Evolutionary conservation across 192 early-diverging fungal species (phyloP).

Genomic region (Jimgerdemannia lactiflua): DNA sequence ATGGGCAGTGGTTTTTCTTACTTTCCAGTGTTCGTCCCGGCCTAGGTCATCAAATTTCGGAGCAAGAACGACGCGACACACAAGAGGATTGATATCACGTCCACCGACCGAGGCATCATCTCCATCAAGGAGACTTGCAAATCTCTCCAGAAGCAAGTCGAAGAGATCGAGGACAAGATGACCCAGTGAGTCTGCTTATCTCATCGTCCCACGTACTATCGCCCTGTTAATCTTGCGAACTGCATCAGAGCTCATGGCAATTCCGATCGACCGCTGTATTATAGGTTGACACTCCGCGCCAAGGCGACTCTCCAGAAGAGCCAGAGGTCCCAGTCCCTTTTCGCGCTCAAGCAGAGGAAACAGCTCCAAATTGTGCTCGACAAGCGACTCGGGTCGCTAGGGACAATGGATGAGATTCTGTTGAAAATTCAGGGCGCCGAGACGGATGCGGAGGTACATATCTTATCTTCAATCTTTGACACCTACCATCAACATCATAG

Average conservation of each 20-base stretch:
- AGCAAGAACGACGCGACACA: conserved; percentile 3
- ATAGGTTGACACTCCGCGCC: conserved; percentile 10
- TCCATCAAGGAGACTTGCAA: conserved; percentile 46
- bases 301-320: conserved; percentile 18
- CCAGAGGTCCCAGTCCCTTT: conserved; percentile 47
- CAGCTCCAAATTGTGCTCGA: conserved; percentile 48
- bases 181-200: conserved; percentile 38
- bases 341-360: conserved; percentile 52
- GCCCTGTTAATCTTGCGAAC: neutral
- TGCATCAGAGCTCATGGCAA: neutral
- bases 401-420: conserved; percentile 58
- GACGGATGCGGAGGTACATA: conserved; percentile 52
- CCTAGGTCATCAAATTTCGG: conserved; percentile 19
- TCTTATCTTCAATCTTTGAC: neutral
- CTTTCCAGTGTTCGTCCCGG: neutral
- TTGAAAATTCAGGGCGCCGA: conserved; percentile 62
- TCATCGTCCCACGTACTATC: too few relatives aligned
- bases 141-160: conserved; percentile 51
- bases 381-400: conserved; percentile 51
- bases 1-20: neutral
- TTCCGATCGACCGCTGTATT: neutral
- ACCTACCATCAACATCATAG: neutral
- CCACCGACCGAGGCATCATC: conserved; percentile 56
- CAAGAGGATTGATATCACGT: conserved; percentile 35
- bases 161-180: conserved; percentile 54